These are phyloP conservation scores for Blastomyces emzantsi DNA, from an alignment of 2,329 filamentous ascomycete genomes.

Conservation along the genomic window DNA sequence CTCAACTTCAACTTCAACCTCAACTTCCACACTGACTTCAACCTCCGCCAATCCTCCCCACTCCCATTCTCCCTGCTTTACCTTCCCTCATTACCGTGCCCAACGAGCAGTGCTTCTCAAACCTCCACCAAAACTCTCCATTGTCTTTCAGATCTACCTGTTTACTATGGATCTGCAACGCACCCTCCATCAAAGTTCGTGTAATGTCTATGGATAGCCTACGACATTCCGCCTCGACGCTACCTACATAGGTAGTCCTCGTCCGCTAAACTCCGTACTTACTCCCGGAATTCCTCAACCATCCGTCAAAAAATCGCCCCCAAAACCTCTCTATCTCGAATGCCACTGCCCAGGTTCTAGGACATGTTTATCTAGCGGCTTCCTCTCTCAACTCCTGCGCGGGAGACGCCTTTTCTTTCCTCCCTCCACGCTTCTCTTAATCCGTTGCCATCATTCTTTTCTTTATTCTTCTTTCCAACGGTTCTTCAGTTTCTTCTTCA, in stretches of 20 bases:
- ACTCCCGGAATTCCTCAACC: neutral
- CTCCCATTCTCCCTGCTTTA: neutral
- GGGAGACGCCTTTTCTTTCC: neutral
- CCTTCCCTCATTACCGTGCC: neutral
- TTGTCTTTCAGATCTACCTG: constrained; percentile 1
- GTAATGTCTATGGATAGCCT: constrained; percentile 9
- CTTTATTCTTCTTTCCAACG: neutral
- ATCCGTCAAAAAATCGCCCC: neutral
- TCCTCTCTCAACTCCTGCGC: neutral
- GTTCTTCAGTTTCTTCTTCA: too few species aligned
- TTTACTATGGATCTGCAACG: constrained; percentile 4
- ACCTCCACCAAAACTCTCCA: neutral
- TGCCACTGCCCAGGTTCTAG: neutral
- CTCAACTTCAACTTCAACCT: constrained; percentile 8
- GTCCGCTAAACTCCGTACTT: neutral
- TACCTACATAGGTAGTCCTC: constrained; percentile 4
- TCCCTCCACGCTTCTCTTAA: neutral
- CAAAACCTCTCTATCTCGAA: neutral
- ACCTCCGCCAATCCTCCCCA: neutral
- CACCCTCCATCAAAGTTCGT: neutral
- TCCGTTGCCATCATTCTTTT: neutral
- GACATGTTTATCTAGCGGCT: constrained; percentile 1
- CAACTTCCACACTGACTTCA: neutral
- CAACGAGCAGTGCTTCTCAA: neutral
- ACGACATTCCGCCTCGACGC: neutral